Evolutionary conservation across 306 rosid genomes (phyloP).

Genomic region (Corylus avellana): DNA sequence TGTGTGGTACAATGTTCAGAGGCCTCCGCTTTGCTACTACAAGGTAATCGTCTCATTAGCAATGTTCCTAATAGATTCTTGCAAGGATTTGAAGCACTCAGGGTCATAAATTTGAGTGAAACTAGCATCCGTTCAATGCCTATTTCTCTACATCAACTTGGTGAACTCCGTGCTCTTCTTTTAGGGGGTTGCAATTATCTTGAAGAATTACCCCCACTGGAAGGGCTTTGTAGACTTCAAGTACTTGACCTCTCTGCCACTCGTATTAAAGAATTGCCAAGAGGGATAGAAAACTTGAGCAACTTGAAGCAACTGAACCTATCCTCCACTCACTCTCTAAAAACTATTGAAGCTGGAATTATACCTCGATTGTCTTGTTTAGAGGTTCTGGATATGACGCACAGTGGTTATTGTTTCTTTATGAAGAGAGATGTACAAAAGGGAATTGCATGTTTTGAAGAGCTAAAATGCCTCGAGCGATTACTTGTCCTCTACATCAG

Average conservation of each 20-base stretch:
- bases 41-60: neutral
- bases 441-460: conserved; percentile 19
- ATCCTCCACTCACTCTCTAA: neutral
- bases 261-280: conserved; percentile 13
- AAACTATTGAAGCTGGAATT: conserved; percentile 6
- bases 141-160: conserved; percentile 22
- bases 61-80: conserved; percentile 10
- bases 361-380: conserved; percentile 12
- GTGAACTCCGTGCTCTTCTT: conserved; percentile 22
- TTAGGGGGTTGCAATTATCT: neutral
- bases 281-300: conserved; percentile 5
- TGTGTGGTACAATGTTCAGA: neutral
- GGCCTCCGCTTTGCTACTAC: conserved; percentile 10
- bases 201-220: conserved; percentile 6
- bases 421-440: neutral
- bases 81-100: conserved; percentile 1
- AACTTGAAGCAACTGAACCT: conserved; percentile 10
- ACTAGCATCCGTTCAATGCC: conserved; percentile 20
- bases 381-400: conserved; percentile 19
- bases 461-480: neutral
- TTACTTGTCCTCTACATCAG: conserved; percentile 6
- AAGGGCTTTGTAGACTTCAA: conserved; percentile 4
- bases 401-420: neutral
- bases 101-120: conserved; percentile 6
- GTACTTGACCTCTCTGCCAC: conserved; percentile 19